Evolutionary conservation across 441 rosid species (phyloP).

Genomic region (Populus hybrid): DNA sequence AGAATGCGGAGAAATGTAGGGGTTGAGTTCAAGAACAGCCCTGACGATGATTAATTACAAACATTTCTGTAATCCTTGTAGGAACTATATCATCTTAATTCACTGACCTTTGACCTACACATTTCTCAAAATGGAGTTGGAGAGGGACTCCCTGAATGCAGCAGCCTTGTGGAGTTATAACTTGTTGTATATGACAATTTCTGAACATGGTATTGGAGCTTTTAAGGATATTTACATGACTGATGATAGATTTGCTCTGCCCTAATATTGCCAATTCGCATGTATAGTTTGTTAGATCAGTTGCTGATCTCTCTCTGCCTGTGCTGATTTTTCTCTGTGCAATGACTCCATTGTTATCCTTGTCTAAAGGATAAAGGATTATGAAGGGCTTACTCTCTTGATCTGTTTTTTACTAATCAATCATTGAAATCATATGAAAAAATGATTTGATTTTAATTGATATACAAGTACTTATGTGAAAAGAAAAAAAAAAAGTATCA

Average conservation of each 20-base stretch:
- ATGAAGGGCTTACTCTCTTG: too few relatives aligned
- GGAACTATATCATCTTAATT: neutral
- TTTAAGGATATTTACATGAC: neutral
- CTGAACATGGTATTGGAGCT: neutral
- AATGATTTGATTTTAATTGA: neutral
- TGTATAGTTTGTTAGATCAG: neutral
- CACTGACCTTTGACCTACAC: neutral
- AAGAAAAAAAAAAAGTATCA: neutral
- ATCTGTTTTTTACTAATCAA: too few relatives aligned
- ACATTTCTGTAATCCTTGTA: neutral
- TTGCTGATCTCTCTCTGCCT: too few relatives aligned
- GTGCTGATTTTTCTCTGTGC: too few relatives aligned
- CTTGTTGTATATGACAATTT: neutral
- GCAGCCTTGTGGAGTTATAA: neutral
- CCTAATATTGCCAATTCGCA: neutral
- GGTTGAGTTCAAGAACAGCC: constrained; percentile 2
- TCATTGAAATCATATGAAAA: too few relatives aligned
- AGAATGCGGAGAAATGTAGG: constrained; percentile 95
- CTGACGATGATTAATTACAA: neutral
- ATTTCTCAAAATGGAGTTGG: neutral
- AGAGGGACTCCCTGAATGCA: neutral
- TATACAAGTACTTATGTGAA: neutral
- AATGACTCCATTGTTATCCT: too few relatives aligned
- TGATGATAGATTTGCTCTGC: neutral
- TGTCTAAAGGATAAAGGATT: too few relatives aligned